Evolutionary conservation across 371 early-diverging fungal species (phyloP).

Genomic region (Lichtheimia ornata): DNA sequence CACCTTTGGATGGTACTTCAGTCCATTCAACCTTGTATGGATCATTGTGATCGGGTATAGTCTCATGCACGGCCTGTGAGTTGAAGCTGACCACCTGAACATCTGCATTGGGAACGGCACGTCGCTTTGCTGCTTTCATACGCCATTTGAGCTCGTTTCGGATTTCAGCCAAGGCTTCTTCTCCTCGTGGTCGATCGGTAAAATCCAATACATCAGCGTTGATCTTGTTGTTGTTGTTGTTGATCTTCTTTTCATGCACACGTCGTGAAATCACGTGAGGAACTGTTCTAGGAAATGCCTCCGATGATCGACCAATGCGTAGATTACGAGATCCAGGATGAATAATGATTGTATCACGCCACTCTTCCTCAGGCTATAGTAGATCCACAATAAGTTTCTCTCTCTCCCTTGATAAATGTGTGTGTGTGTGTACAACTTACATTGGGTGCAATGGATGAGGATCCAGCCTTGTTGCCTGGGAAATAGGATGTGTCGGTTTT

Average conservation of each 20-base stretch:
- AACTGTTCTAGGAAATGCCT: slow-evolving; percentile 75
- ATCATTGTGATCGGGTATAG: slow-evolving; percentile 87
- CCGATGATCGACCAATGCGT: slow-evolving; percentile 79
- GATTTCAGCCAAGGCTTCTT: slow-evolving; percentile 45
- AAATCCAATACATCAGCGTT: slow-evolving; percentile 17
- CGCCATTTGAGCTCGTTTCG: slow-evolving; percentile 69
- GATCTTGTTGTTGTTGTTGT: slow-evolving; percentile 5
- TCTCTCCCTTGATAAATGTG: neutral
- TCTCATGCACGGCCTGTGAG: slow-evolving; percentile 61
- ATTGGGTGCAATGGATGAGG: slow-evolving; percentile 34
- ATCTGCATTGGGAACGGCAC: slow-evolving; percentile 75
- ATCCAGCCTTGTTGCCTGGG: slow-evolving; percentile 40
- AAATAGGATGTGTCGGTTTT: slow-evolving; percentile 39
- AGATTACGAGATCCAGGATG: slow-evolving; percentile 86
- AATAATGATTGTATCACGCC: slow-evolving; percentile 72
- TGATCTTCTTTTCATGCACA: slow-evolving; percentile 14
- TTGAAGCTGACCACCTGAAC: slow-evolving; percentile 77
- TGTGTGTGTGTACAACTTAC: slow-evolving; percentile 23
- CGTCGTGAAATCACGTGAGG: slow-evolving; percentile 83
- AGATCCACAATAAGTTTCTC: neutral
- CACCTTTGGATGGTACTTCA: slow-evolving; percentile 27
- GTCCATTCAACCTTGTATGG: slow-evolving; percentile 90
- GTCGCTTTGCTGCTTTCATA: slow-evolving; percentile 80
- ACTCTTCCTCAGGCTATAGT: slow-evolving; percentile 50
- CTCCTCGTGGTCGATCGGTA: slow-evolving; percentile 12